Base-by-base conservation (phyloP, 352 stramenopile species). In the Paralagenidium karlingii region DNA sequence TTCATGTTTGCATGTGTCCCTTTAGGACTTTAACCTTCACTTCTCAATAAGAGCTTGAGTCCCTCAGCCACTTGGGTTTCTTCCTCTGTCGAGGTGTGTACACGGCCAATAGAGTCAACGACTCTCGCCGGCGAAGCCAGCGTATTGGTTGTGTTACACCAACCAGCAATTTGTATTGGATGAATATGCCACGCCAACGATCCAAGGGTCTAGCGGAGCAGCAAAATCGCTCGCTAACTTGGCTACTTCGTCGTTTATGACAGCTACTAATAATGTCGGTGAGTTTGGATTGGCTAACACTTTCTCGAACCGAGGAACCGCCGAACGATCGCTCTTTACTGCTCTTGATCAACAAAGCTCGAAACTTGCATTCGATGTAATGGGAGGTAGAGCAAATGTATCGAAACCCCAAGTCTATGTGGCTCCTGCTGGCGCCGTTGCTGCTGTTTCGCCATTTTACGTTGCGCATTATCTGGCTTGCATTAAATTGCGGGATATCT, bases 401-500 rank as follows among this genome's bases (percentile, higher is more conserved):
- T 41, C 43, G 33, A 49, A 49, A 38, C 43, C 43, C 25, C 43
- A 49, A 33, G 43, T 49, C 16, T 49, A 38, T 37, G 33, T 49
- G 15, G 43, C 43, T 43, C 25, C n/a, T n/a, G n/a, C n/a, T n/a
- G n/a, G n/a, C n/a, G n/a, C n/a, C n/a, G n/a, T n/a, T n/a, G n/a
- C n/a, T n/a, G n/a, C n/a, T n/a, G n/a, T n/a, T n/a, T n/a, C n/a
- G n/a, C n/a, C n/a, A n/a, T n/a, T n/a, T n/a, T 49, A 49, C 25
- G 43, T 49, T 10, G 43, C 43, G 20, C 43, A 49, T 38, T 49
- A 43, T 31, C 24, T 49, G 33, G 43, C 43, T 37, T 38, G 25
- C 20, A 49, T 49, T 21, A 49, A 49, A 31, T 40, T 49, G 25
- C 43, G 43, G 34, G 43, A 49, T 49, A 49, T 49, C 31, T 43